Base-by-base conservation (phyloP, 1,139 yeast genomes). In the Ashbya aceris region DNA sequence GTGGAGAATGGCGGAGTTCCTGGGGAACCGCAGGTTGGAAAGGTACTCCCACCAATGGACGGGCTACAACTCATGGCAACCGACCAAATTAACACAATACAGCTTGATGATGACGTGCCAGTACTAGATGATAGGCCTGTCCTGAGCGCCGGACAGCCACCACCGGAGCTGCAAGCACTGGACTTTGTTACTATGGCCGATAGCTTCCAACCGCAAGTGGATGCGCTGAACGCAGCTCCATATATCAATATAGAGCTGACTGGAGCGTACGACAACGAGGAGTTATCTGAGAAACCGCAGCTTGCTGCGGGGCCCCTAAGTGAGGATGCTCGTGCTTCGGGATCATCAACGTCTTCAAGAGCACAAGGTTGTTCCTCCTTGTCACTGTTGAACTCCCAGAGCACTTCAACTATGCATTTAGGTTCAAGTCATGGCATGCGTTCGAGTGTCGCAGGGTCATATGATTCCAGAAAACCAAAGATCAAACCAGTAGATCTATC, bases 401-500 rank as follows among this genome's bases (percentile, higher is more conserved):
- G 27, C n/a, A 34, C 29, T 23, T 34, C 37, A 23, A 23, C 29
- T 10, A 10, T 10, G 10, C 27, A 20, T n/a, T 17, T 32, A 11
- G 29, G 37, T 20, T n/a, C 13, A 9, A 27, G 27, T n/a, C 29
- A n/a, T 29, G n/a, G 17, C 11, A 11, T 23, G 37, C 37, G 37
- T 20, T 34, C 27, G 13, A 34, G 37, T 34, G 14, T 23, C n/a
- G 29, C n/a, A n/a, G n/a, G 13, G 5, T 10, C 14, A 6, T 13
- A 39, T 8, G 40, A 36, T 8, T 10, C 14, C 11, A 30, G 17
- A n/a, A 37, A 37, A 27, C 33, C 55, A 40, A 53, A 53, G 34
- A 54, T 66, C 1, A 57, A 54, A 40, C 64, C 69, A 1, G 63
- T 65, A 10, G 70, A 66, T 47, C 48, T 66, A 30, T 65, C 70